These are phyloP conservation scores for Mycena galopus DNA, from an alignment of 768 basidiomycete genomes.

Conservation along the genomic window DNA sequence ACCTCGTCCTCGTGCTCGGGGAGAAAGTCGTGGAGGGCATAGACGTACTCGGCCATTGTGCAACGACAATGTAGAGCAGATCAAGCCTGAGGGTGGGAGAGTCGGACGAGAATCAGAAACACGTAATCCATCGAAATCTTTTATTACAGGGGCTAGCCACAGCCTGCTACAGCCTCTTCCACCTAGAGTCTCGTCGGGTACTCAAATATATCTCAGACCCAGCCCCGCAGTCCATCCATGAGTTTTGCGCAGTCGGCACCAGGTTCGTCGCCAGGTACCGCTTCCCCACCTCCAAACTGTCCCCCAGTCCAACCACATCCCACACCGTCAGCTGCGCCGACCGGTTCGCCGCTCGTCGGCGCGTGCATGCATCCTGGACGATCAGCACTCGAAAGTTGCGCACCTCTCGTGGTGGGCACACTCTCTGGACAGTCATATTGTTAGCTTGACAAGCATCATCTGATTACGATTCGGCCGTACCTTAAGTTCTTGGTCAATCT, in stretches of 20 bases:
- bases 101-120: not conserved
- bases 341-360: constrained; percentile 64
- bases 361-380: constrained; percentile 72
- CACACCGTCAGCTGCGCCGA: constrained; percentile 86
- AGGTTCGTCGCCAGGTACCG: constrained; percentile 83
- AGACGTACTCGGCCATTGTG: constrained; percentile 88
- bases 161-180: constrained; percentile 55
- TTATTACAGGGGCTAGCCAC: not conserved
- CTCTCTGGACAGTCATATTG: constrained; percentile 50
- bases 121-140: not conserved
- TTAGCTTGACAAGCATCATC: not conserved
- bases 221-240: constrained; percentile 77
- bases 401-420: constrained; percentile 81
- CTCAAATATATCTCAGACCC: constrained; percentile 79
- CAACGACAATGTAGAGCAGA: not conserved
- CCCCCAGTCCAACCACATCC: constrained; percentile 70
- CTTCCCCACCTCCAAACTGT: constrained; percentile 69
- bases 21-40: constrained; percentile 87
- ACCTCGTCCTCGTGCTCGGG: constrained; percentile 98
- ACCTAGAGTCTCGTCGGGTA: constrained; percentile 75
- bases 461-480: constrained; percentile 54
- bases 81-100: not conserved
- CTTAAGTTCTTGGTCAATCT: constrained; percentile 80
- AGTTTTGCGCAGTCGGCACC: constrained; percentile 71
- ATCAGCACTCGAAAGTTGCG: constrained; percentile 82